Evolutionary conservation across 1,139 yeast species (phyloP).

Genomic region (Diutina neorugosa): DNA sequence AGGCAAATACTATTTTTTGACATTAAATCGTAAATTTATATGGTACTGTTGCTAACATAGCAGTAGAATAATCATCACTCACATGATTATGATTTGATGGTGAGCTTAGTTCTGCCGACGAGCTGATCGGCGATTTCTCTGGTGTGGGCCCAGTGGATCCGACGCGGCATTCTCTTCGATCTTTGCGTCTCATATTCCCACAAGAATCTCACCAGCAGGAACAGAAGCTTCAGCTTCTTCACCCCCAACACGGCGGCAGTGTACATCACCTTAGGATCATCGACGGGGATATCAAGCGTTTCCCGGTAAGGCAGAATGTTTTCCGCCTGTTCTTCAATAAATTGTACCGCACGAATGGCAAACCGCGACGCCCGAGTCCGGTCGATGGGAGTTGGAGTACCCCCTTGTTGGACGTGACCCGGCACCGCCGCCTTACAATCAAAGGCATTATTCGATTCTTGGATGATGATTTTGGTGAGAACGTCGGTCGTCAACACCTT

Average conservation of each 20-base stretch:
- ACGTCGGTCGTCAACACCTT: conserved; percentile 70
- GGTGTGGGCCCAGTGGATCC: conserved; percentile 67
- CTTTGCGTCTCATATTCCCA: conserved; percentile 83
- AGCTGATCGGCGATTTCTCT: conserved; percentile 75
- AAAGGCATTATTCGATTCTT: conserved; percentile 63
- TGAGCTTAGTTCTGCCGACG: conserved; percentile 45
- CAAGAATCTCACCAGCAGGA: conserved; percentile 60
- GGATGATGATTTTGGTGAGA: conserved; percentile 70
- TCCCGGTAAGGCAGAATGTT: background rate
- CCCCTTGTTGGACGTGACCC: conserved; percentile 98
- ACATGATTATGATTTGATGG: background rate
- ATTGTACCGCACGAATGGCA: conserved; percentile 80
- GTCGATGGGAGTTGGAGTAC: conserved; percentile 89
- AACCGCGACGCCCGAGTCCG: conserved; percentile 85
- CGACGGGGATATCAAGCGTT: conserved; percentile 14
- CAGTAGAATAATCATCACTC: too few relatives aligned
- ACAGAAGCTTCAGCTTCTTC: conserved; percentile 63
- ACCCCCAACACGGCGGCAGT: conserved; percentile 4
- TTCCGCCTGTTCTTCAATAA: conserved; percentile 40
- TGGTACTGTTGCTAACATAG: too few relatives aligned
- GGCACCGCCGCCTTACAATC: conserved; percentile 95
- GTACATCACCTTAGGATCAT: background rate
- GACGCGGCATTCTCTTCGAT: conserved; percentile 75
- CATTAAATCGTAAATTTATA: too few relatives aligned
- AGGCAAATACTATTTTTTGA: too few relatives aligned